phyloP scores from a whole-genome alignment of 2,329 filamentous ascomycete genomes.

The Mycocentrospora acerina region DNA sequence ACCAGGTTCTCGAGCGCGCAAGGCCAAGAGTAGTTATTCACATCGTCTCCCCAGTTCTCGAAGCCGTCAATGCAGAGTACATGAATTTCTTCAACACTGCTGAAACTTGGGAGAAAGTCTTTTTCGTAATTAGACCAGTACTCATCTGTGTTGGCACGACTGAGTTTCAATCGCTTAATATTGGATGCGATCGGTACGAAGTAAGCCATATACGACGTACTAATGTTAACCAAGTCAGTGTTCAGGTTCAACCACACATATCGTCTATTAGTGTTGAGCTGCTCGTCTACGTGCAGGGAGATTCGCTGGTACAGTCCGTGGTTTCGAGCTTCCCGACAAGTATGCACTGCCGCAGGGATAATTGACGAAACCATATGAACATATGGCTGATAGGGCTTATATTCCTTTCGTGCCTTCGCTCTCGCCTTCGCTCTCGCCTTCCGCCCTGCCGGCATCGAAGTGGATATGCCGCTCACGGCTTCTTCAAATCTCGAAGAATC shows the following conservation, averaged over 20 bases:
- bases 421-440: constrained; percentile 2
- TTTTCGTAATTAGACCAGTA: not conserved
- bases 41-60: not conserved
- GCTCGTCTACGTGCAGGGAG: constrained; percentile 80
- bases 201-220: not conserved
- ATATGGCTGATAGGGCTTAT: not conserved
- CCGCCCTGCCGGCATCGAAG: constrained; percentile 1
- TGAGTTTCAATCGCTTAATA: constrained; percentile 8
- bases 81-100: constrained; percentile 5
- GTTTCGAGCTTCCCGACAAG: constrained; percentile 11
- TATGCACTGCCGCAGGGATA: constrained; percentile 7
- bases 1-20: constrained; percentile 5
- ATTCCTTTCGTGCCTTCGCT: constrained; percentile 1
- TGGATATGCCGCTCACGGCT: constrained; percentile 1
- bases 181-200: constrained; percentile 2
- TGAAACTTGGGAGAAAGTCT: not conserved
- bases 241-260: constrained; percentile 10
- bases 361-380: constrained; percentile 5
- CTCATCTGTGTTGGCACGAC: constrained; percentile 1
- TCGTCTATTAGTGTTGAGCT: constrained; percentile 61
- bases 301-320: constrained; percentile 5
- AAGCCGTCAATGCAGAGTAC: constrained; percentile 8
- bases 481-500: constrained; percentile 1
- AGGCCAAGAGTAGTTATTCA: constrained; percentile 1
- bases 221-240: constrained; percentile 8